A percentile compares a stretch with the other conserved stretches of the same genome.
phyloP scores from a whole-genome alignment of 805 yeast species.

The Metschnikowia aberdeeniae region DNA sequence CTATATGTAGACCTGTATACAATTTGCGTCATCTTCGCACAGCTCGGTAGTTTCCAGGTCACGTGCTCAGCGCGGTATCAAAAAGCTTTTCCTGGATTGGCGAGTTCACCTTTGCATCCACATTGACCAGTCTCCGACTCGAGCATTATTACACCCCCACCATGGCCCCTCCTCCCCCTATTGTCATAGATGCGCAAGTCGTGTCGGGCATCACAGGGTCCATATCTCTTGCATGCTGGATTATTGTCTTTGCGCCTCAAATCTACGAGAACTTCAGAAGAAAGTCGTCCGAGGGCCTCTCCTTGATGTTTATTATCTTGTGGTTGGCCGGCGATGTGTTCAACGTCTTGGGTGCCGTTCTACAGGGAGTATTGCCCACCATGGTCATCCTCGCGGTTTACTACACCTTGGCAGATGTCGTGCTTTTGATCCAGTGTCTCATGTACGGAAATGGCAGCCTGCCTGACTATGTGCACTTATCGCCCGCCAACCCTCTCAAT shows the following conservation, averaged over 20 bases:
- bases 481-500: conserved; percentile 82
- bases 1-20: background rate
- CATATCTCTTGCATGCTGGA: conserved; percentile 95
- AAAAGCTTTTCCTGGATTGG: background rate
- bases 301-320: conserved; percentile 76
- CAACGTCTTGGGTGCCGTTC: conserved; percentile 84
- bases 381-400: conserved; percentile 91
- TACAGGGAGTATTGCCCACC: conserved; percentile 90
- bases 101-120: too few species aligned
- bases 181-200: conserved; percentile 62
- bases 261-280: conserved; percentile 86
- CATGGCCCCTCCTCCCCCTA: conserved; percentile 63
- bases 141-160: background rate
- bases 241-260: conserved; percentile 95
- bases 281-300: conserved; percentile 85
- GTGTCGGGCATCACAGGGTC: conserved; percentile 80
- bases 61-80: conserved; percentile 4
- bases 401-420: conserved; percentile 87
- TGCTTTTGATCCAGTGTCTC: conserved; percentile 77
- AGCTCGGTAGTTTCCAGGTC: background rate
- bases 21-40: background rate
- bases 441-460: conserved; percentile 63
- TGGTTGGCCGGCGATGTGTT: conserved; percentile 95
- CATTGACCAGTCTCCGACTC: too few species aligned
- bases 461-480: conserved; percentile 72